Conservation (phyloP, 306 rosid genomes). For the Gastrolobium villosum region DNA sequence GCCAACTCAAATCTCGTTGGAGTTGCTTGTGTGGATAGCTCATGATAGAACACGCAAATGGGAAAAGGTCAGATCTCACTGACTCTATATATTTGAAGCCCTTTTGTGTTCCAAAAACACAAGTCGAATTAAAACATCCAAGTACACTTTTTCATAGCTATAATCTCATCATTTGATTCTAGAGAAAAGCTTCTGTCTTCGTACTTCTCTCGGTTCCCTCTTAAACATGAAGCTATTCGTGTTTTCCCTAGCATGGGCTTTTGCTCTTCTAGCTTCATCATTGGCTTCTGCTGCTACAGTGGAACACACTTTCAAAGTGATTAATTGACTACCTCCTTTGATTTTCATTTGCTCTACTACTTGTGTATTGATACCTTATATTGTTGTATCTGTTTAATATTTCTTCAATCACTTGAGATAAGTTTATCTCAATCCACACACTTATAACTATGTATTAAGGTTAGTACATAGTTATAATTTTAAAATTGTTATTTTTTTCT, state of each 20-base stretch:
- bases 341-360: not conserved
- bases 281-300: too few relatives aligned
- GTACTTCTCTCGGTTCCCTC: not conserved
- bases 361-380: too few relatives aligned
- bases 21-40: not conserved
- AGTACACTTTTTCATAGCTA: not conserved
- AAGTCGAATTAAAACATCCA: not conserved
- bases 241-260: too few relatives aligned
- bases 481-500: too few relatives aligned
- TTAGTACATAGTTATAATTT: too few relatives aligned
- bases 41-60: slow-evolving; percentile 22
- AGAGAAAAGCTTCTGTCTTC: not conserved
- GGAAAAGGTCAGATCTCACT: slow-evolving; percentile 19
- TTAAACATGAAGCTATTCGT: too few relatives aligned
- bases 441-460: too few relatives aligned
- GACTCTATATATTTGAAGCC: slow-evolving; percentile 3
- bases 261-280: too few relatives aligned
- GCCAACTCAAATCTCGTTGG: slow-evolving; percentile 29
- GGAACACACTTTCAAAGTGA: slow-evolving; percentile 57
- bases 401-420: too few relatives aligned
- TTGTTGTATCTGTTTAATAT: not conserved
- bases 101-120: not conserved
- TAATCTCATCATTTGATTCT: not conserved
- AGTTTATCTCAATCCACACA: too few relatives aligned
- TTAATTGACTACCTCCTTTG: not conserved